These are phyloP conservation scores for Anisodus acutangulus DNA, from an alignment of 257 asterid species.

Conservation along the genomic window DNA sequence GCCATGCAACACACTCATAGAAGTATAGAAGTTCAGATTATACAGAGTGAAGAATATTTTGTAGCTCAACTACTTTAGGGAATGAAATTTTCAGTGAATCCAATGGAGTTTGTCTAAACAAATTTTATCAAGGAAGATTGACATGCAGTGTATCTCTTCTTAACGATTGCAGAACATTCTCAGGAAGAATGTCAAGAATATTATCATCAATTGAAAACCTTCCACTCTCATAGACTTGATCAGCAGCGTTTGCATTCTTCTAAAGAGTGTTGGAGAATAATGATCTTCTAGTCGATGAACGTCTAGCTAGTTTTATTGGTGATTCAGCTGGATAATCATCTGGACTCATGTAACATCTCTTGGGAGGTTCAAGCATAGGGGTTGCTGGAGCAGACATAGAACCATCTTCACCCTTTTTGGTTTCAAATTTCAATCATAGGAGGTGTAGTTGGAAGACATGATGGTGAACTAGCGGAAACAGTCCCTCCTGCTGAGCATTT, in stretches of 20 bases:
- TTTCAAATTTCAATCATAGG: slow-evolving; percentile 27
- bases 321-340: slow-evolving; percentile 50
- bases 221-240: slow-evolving; percentile 34
- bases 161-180: slow-evolving; percentile 70
- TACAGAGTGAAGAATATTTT: neutral
- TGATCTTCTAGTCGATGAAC: slow-evolving; percentile 57
- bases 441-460: neutral
- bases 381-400: slow-evolving; percentile 64
- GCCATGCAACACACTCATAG: neutral
- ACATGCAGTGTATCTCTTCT: neutral
- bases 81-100: neutral
- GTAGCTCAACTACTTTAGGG: neutral
- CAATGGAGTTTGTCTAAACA: neutral
- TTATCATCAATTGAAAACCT: slow-evolving; percentile 48
- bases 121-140: neutral
- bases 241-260: slow-evolving; percentile 40
- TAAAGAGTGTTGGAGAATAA: slow-evolving; percentile 71
- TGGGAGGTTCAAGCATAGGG: slow-evolving; percentile 60
- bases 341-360: slow-evolving; percentile 73
- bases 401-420: slow-evolving; percentile 63
- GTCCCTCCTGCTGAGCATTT: neutral
- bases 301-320: slow-evolving; percentile 58
- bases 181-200: slow-evolving; percentile 59
- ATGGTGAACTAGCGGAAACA: slow-evolving; percentile 23
- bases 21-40: too few relatives aligned